These are phyloP conservation scores for Cryptosporidium meleagridis DNA, from an alignment of 169 alveolate genomes.

Conservation along the genomic window DNA sequence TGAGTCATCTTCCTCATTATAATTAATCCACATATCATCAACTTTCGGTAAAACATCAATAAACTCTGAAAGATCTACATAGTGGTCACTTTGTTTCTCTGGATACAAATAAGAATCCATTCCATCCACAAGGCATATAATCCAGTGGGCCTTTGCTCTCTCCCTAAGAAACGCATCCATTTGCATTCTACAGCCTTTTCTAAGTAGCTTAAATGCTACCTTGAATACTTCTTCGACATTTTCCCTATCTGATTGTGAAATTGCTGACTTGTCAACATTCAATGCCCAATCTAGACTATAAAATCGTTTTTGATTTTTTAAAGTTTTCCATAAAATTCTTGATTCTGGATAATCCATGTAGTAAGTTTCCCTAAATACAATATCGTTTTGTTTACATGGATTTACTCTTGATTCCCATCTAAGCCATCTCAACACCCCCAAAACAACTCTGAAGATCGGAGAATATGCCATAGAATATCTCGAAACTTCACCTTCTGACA, in stretches of 20 bases:
- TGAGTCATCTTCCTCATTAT: constrained; percentile 10
- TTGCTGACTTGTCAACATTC: not conserved
- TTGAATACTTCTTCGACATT: constrained; percentile 50
- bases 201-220: constrained; percentile 7
- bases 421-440: constrained; percentile 59
- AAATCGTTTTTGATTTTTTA: constrained; percentile 21
- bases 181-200: constrained; percentile 70
- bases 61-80: constrained; percentile 37
- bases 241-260: constrained; percentile 30
- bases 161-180: constrained; percentile 36
- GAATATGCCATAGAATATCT: constrained; percentile 67
- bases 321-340: constrained; percentile 20
- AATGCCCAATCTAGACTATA: constrained; percentile 62
- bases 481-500: constrained; percentile 62
- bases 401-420: constrained; percentile 72
- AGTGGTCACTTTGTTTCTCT: constrained; percentile 33
- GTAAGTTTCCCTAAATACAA: constrained; percentile 5
- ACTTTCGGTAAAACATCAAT: constrained; percentile 36
- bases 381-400: constrained; percentile 24
- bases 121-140: constrained; percentile 51
- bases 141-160: constrained; percentile 54
- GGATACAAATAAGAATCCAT: constrained; percentile 45
- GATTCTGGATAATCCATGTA: constrained; percentile 57
- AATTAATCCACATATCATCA: constrained; percentile 59
- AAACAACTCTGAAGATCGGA: constrained; percentile 52